Percentiles rank a stretch among this genome's conserved stretches.
Conservation (phyloP, 2,329 filamentous ascomycete species). For the Colletotrichum plurivorum region DNA sequence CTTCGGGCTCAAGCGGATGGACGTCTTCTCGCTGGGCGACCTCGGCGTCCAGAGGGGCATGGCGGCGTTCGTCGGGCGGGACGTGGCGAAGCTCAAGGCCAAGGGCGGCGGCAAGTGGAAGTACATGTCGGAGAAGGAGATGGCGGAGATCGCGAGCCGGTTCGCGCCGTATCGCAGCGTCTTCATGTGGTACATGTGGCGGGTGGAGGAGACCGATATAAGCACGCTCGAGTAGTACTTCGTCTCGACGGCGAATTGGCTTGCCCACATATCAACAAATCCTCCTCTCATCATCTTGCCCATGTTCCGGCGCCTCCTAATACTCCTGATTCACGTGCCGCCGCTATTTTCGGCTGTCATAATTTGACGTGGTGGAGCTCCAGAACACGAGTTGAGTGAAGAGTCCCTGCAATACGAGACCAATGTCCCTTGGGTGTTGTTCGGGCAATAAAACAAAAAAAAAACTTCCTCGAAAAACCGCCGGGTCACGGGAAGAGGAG, state of each 20-base stretch:
- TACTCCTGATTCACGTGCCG: background rate
- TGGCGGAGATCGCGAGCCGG: conserved; percentile 83
- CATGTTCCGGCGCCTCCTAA: conserved; percentile 1
- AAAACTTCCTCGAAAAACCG: background rate
- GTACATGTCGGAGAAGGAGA: conserved; percentile 95
- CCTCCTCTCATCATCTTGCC: background rate
- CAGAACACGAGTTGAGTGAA: conserved; percentile 2
- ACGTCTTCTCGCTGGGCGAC: conserved; percentile 94
- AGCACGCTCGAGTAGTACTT: conserved; percentile 66
- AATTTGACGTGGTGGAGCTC: conserved; percentile 18
- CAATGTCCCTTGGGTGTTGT: background rate
- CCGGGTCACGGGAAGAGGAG: background rate
- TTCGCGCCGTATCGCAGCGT: conserved; percentile 91
- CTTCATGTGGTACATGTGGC: conserved; percentile 99
- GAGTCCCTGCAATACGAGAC: conserved; percentile 9
- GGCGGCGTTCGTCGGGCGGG: conserved; percentile 86
- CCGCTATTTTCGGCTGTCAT: conserved; percentile 15
- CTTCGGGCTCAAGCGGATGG: conserved; percentile 93
- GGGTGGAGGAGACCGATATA: conserved; percentile 84
- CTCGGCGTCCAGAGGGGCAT: conserved; percentile 95
- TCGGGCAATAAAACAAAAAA: background rate
- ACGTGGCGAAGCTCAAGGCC: conserved; percentile 86
- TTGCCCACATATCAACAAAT: background rate
- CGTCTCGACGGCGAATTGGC: background rate
- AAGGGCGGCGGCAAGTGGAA: conserved; percentile 91